Evolutionary conservation across 2,329 filamentous ascomycete genomes (phyloP), one percentile per base, ranked within the genome.

Genomic region (Phaeosphaeriaceae sp.): DNA sequence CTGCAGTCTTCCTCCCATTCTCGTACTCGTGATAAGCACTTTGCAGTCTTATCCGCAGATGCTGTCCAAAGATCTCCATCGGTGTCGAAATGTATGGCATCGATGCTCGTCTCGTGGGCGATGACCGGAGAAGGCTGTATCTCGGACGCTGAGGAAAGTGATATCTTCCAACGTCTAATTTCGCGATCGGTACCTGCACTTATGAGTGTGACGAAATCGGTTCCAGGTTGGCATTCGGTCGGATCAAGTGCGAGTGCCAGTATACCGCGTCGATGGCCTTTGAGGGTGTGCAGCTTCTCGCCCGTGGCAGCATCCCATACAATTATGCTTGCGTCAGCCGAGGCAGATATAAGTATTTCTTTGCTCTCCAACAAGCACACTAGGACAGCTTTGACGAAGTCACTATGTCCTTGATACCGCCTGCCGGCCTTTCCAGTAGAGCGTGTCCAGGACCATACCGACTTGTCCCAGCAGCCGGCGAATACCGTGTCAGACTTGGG

Each of bases 381-480:
- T 15, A 90, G 79, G 2, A 98, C 80, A 3, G 90, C 84, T 79
- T 97, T 97, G 69, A 99, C 91, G 73, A 99, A 99, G 79, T 99
- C 95, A 1, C 86, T 83, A 76, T 98, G 94, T 4, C 92, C 93
- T 57, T 85, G 84, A 66, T 89, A 93, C 62, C 83, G 88, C 60
- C 81, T 84, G n/a, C 81, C 82, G 33, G 63, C 60, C 51, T 70
- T 69, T 19, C 68, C 64, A 19, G 69, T 68, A 19, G 83, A 80
- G 31, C 89, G 80, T 1, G 70, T 84, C 91, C 92, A 97, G 31
- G 90, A 91, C 89, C 93, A 97, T 57, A 98, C 85, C 20, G 87
- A 85, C 80, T 96, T 97, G 79, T 99, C 94, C 95, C 95, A 99
- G 58, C 89, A 95, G 33, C 93, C 94, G 22, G 92, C 92, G 76